Conservation (phyloP, 495 filamentous ascomycete genomes). For the Achaetomiella virescens region DNA sequence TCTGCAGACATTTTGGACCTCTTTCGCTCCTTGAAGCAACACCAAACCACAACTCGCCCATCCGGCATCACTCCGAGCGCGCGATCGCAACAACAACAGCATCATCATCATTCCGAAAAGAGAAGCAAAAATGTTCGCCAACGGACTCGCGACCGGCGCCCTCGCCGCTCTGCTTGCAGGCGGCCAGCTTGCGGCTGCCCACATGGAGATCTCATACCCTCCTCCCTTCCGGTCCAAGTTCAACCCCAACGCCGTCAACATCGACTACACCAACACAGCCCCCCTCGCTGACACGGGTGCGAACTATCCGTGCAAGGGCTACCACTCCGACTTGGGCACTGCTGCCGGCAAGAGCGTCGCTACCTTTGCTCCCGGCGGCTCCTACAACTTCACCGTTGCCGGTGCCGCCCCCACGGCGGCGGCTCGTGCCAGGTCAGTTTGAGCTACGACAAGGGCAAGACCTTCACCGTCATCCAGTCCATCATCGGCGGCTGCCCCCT, state of each 20-base stretch:
- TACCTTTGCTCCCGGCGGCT: constrained; percentile 49
- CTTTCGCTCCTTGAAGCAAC: constrained; percentile 8
- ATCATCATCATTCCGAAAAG: not conserved
- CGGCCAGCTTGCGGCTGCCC: constrained; percentile 41
- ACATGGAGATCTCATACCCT: constrained; percentile 57
- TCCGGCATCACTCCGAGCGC: constrained; percentile 14
- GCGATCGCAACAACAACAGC: constrained; percentile 7
- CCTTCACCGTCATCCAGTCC: constrained; percentile 60
- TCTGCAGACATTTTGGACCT: constrained; percentile 2
- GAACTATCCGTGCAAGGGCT: constrained; percentile 64
- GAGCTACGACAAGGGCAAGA: constrained; percentile 55
- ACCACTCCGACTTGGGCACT: constrained; percentile 48
- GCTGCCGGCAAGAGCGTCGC: constrained; percentile 40
- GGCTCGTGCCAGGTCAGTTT: constrained; percentile 61
- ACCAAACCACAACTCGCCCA: constrained; percentile 5
- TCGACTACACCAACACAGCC: constrained; percentile 53
- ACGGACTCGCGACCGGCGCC: constrained; percentile 23
- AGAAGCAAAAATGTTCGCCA: constrained; percentile 33
- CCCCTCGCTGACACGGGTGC: constrained; percentile 45
- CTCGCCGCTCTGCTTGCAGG: constrained; percentile 26
- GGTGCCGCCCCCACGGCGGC: constrained; percentile 57
- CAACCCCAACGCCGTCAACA: constrained; percentile 43
- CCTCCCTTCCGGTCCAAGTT: constrained; percentile 47
- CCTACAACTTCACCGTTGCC: constrained; percentile 51
- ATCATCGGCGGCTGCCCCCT: constrained; percentile 58